Conservation (phyloP, 371 early-diverging fungal species). For the Apophysomyces elegans region DNA sequence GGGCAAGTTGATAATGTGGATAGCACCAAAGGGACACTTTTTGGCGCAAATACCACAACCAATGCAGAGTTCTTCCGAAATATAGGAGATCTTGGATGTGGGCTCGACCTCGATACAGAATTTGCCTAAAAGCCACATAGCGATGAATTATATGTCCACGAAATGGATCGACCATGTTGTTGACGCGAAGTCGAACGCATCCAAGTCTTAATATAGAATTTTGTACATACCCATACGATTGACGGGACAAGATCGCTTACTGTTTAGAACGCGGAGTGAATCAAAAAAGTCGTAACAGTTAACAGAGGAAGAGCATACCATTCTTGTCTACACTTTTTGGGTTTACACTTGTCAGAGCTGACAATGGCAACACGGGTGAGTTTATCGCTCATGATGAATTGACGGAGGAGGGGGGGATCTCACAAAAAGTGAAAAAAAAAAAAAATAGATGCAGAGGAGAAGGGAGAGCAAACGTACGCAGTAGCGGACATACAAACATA, state of each 20-base stretch:
- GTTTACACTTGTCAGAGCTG: conserved; percentile 97
- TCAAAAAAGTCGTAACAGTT: conserved; percentile 2
- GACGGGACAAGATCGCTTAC: conserved; percentile 90
- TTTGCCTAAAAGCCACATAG: conserved; percentile 75
- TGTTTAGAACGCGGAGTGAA: conserved; percentile 7
- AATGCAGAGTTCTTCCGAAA: conserved; percentile 98
- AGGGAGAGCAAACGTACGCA: neutral
- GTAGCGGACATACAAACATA: neutral
- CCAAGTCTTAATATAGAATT: neutral
- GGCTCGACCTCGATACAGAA: conserved; percentile 94
- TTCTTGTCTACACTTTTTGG: conserved; percentile 99
- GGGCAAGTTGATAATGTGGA: conserved; percentile 98
- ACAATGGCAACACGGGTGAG: conserved; percentile 97
- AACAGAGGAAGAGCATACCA: conserved; percentile 68
- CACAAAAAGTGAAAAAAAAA: conserved; percentile 4
- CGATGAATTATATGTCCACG: conserved; percentile 3
- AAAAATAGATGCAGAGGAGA: conserved; percentile 5
- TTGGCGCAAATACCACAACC: conserved; percentile 99
- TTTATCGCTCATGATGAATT: conserved; percentile 66
- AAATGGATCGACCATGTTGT: conserved; percentile 9
- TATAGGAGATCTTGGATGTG: conserved; percentile 86
- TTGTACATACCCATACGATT: conserved; percentile 72
- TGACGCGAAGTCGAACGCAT: conserved; percentile 4
- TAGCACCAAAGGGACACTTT: conserved; percentile 99
- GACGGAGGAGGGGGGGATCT: conserved; percentile 8